Evolutionary conservation across 306 rosid genomes (phyloP).

Genomic region (Biancaea sappan): DNA sequence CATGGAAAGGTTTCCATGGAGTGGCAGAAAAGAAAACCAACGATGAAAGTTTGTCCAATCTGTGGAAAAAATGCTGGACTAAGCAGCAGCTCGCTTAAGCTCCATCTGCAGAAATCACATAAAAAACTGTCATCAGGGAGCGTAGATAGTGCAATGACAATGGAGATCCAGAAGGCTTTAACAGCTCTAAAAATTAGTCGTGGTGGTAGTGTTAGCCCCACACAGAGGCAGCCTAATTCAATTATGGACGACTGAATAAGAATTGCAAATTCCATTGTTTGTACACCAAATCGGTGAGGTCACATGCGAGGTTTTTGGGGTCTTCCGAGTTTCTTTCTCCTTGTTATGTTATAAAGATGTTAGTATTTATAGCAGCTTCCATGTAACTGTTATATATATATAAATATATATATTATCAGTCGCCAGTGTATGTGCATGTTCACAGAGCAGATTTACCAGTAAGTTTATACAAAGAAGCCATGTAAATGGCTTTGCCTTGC

Average conservation of each 20-base stretch:
- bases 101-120: conserved; percentile 91
- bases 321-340: too few species aligned
- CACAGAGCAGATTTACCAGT: neutral
- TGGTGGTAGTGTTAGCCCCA: conserved; percentile 72
- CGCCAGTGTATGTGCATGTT: neutral
- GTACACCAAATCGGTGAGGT: neutral
- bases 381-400: neutral
- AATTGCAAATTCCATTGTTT: neutral
- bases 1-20: conserved; percentile 84
- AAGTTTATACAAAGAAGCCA: neutral
- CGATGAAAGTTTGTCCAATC: conserved; percentile 79
- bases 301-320: neutral
- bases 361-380: neutral
- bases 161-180: conserved; percentile 84
- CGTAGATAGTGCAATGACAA: conserved; percentile 95
- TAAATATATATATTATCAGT: neutral
- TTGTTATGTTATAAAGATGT: too few species aligned
- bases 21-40: conserved; percentile 88
- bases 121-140: conserved; percentile 89
- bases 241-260: conserved; percentile 46
- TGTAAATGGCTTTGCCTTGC: neutral
- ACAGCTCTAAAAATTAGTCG: conserved; percentile 60
- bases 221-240: conserved; percentile 53
- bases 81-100: conserved; percentile 89
- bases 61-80: conserved; percentile 88